Evolutionary conservation across 2,329 filamentous ascomycete species (phyloP).

Genomic region (Trichoderma sp.): DNA sequence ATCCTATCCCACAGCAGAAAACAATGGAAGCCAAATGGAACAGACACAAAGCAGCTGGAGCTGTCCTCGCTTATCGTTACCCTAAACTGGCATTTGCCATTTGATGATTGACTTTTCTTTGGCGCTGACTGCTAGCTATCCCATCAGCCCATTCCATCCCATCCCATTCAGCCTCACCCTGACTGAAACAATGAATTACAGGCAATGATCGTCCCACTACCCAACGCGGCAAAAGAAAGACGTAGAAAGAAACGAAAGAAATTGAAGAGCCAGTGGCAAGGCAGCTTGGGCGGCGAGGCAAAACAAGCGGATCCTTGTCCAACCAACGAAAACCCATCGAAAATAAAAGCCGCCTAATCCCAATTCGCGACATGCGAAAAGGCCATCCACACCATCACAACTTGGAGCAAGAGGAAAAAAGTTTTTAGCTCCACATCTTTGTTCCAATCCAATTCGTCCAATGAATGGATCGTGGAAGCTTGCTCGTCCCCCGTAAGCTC

Average conservation of each 20-base stretch:
- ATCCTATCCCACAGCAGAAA: neutral
- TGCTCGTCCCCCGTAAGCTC: neutral
- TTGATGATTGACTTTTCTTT: neutral
- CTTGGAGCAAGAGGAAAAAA: neutral
- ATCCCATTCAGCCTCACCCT: neutral
- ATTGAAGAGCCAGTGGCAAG: neutral
- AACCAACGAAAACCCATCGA: neutral
- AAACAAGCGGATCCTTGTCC: neutral
- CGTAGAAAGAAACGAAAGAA: neutral
- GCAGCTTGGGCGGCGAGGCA: conserved; percentile 14
- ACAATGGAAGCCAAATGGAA: neutral
- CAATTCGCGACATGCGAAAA: neutral
- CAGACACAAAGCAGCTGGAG: neutral
- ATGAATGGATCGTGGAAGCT: neutral
- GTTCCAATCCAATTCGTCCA: neutral
- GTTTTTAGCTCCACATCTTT: conserved; percentile 8
- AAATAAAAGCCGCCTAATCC: neutral
- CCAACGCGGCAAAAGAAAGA: neutral
- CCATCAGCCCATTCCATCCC: neutral
- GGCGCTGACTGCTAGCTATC: neutral
- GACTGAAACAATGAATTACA: neutral
- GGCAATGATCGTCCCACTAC: neutral
- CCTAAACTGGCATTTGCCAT: neutral
- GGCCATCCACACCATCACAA: neutral
- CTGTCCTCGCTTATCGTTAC: neutral